Conservation (phyloP, 176 grass and related monocot species). For the Thalia dealbata region DNA sequence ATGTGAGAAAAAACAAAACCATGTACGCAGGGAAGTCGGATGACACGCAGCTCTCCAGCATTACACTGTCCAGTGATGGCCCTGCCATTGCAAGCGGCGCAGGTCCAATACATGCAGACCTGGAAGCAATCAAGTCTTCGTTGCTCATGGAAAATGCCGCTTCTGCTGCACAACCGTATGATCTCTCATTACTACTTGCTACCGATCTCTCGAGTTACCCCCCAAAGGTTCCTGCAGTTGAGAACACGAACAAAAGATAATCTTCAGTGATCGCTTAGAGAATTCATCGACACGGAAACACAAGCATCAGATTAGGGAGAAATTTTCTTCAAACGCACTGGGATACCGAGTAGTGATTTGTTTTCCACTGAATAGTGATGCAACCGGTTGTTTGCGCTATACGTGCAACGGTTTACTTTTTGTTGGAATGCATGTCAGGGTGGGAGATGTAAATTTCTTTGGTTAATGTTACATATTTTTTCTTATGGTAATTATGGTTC, state of each 20-base stretch:
- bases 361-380: background rate
- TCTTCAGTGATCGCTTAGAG: background rate
- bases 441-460: background rate
- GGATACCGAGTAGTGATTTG: background rate
- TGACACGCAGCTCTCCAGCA: constrained; percentile 21
- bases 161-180: constrained; percentile 51
- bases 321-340: background rate
- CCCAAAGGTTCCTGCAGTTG: constrained; percentile 38
- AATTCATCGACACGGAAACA: background rate
- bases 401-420: background rate
- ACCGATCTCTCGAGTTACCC: constrained; percentile 48
- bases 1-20: constrained; percentile 35
- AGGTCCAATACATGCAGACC: constrained; percentile 28
- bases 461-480: background rate
- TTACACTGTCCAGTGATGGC: constrained; percentile 20
- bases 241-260: constrained; percentile 46
- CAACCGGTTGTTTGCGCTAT: background rate
- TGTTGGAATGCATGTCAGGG: background rate
- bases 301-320: background rate
- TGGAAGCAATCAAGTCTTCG: constrained; percentile 75
- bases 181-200: constrained; percentile 37
- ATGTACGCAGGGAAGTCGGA: constrained; percentile 17
- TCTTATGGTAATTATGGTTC: background rate
- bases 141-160: constrained; percentile 59
- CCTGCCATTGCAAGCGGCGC: constrained; percentile 2